A percentile compares a stretch with the other conserved stretches of the same genome.
Evolutionary conservation across 1,284 basidiomycete genomes (phyloP).

Genomic region (Ceratobasidium sp.): DNA sequence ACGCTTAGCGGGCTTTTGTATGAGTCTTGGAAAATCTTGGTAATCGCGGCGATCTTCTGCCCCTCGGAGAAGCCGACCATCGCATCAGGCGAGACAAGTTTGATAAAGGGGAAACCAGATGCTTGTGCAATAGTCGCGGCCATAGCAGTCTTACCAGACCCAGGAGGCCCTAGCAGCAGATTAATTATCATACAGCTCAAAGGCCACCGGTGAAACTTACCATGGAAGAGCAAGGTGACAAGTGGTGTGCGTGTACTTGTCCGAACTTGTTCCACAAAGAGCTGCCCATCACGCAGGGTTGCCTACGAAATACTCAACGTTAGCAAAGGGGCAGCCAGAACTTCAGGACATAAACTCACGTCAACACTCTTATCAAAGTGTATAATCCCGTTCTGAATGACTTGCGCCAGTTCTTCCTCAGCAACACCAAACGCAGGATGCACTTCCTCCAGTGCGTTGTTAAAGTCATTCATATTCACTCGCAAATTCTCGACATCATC

Average conservation of each 20-base stretch:
- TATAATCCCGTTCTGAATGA: slow-evolving; percentile 97
- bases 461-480: slow-evolving; percentile 89
- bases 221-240: slow-evolving; percentile 91
- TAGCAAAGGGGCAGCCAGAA: slow-evolving; percentile 7
- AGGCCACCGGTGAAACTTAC: slow-evolving; percentile 51
- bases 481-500: slow-evolving; percentile 95
- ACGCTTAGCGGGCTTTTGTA: slow-evolving; percentile 98
- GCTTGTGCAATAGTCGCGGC: slow-evolving; percentile 94
- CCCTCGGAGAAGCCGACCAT: slow-evolving; percentile 96
- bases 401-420: slow-evolving; percentile 94
- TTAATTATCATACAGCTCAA: not conserved
- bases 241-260: slow-evolving; percentile 91
- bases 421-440: slow-evolving; percentile 98
- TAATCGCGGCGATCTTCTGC: slow-evolving; percentile 92
- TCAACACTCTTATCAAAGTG: slow-evolving; percentile 83
- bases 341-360: slow-evolving; percentile 60
- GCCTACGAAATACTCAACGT: slow-evolving; percentile 62
- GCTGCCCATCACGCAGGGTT: slow-evolving; percentile 87
- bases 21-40: slow-evolving; percentile 94
- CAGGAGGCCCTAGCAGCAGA: slow-evolving; percentile 71
- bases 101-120: slow-evolving; percentile 97
- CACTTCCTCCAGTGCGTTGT: slow-evolving; percentile 93
- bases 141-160: slow-evolving; percentile 94
- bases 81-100: slow-evolving; percentile 93
- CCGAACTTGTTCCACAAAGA: slow-evolving; percentile 96